Conservation (phyloP, 352 stramenopile genomes). For the Elongisporangium anandrum region DNA sequence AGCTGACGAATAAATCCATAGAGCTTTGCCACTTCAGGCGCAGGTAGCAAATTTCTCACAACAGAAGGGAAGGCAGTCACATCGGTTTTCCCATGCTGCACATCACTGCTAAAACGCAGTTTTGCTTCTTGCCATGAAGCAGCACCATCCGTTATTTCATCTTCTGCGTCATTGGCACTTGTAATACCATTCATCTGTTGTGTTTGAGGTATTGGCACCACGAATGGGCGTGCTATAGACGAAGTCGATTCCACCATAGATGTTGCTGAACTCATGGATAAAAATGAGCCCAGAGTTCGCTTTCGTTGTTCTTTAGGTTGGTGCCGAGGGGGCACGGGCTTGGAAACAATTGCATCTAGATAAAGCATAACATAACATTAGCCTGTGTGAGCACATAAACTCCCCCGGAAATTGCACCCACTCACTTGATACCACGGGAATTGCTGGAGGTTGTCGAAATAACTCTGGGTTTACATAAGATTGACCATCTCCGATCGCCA, state of each 20-base stretch:
- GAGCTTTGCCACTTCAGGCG: slow-evolving; percentile 39
- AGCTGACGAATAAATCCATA: slow-evolving; percentile 63
- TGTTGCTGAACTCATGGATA: slow-evolving; percentile 37
- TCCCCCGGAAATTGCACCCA: no score
- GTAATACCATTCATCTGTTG: slow-evolving; percentile 2
- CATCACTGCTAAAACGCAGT: slow-evolving; percentile 20
- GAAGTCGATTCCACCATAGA: slow-evolving; percentile 58
- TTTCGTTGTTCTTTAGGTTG: slow-evolving; percentile 24
- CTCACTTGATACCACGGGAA: slow-evolving; percentile 14
- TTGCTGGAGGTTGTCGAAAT: slow-evolving; percentile 22
- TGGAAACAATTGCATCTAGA: slow-evolving; percentile 6
- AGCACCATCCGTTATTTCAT: slow-evolving; percentile 9
- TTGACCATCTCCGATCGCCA: slow-evolving; percentile 72
- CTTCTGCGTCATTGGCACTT: slow-evolving; percentile 13
- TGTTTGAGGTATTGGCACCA: slow-evolving; percentile 20
- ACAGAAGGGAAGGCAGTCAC: slow-evolving; percentile 42
- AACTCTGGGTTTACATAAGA: slow-evolving; percentile 76
- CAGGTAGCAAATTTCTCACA: slow-evolving; percentile 44
- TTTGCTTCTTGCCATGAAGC: slow-evolving; percentile 27
- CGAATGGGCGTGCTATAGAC: slow-evolving; percentile 64
- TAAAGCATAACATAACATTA: slow-evolving; percentile 6
- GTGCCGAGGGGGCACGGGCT: slow-evolving; percentile 1
- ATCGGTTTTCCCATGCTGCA: slow-evolving; percentile 14
- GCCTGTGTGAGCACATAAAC: background rate
- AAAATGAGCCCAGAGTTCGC: slow-evolving; percentile 44